These are phyloP conservation scores for Euphorbia tirucalli DNA, from an alignment of 345 rosid genomes.

Conservation along the genomic window DNA sequence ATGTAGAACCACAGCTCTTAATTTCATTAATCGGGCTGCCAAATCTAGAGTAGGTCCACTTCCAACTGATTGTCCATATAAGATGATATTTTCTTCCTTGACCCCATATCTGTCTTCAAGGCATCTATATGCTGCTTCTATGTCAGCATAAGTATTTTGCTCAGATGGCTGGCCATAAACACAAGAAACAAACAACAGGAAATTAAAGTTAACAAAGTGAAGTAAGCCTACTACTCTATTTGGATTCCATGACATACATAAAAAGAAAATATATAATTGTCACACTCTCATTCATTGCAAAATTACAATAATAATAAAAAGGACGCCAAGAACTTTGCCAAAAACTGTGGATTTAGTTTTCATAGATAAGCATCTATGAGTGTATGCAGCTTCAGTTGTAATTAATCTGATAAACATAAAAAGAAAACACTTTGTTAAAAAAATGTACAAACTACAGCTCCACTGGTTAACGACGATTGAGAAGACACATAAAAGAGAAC, in stretches of 20 bases:
- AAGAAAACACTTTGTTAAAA: no score
- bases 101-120: constrained; percentile 71
- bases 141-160: constrained; percentile 80
- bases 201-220: background rate
- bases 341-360: background rate
- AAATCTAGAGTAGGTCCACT: constrained; percentile 92
- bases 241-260: background rate
- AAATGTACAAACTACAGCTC: background rate
- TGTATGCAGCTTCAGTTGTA: background rate
- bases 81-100: constrained; percentile 77
- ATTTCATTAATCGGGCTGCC: constrained; percentile 60
- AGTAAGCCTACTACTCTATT: background rate
- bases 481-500: background rate
- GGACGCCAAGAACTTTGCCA: background rate
- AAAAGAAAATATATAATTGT: background rate
- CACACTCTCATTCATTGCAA: background rate
- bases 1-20: constrained; percentile 93
- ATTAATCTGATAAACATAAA: background rate
- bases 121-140: constrained; percentile 84
- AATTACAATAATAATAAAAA: background rate
- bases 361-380: background rate
- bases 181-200: constrained; percentile 11
- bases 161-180: constrained; percentile 71
- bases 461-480: background rate
- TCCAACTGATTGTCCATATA: no score